Conservation (phyloP, 768 basidiomycete species). For the Lyophyllum shimeji region DNA sequence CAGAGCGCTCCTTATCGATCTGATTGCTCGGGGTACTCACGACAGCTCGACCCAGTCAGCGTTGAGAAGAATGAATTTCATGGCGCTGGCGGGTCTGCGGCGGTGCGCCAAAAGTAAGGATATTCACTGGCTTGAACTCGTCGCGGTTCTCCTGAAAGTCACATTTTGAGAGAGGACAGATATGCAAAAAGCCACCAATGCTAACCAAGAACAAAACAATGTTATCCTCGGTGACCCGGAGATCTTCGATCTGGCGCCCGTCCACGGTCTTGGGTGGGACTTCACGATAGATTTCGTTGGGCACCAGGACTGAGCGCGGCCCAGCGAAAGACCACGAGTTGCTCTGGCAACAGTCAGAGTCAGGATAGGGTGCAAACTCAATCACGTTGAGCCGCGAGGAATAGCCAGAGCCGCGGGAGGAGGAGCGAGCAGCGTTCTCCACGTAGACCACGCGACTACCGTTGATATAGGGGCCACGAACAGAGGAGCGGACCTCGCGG, state of each 20-base stretch:
- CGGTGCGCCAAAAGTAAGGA: constrained; percentile 46
- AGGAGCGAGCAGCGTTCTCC: constrained; percentile 31
- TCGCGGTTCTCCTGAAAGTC: constrained; percentile 35
- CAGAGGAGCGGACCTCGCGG: constrained; percentile 35
- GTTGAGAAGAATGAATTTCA: constrained; percentile 21
- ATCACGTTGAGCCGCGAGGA: constrained; percentile 36
- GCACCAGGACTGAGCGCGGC: constrained; percentile 36
- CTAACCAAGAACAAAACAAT: constrained; percentile 56
- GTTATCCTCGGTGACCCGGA: constrained; percentile 61
- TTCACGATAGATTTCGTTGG: constrained; percentile 41
- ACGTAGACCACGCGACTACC: constrained; percentile 49
- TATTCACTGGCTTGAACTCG: constrained; percentile 39
- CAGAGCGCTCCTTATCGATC: not conserved
- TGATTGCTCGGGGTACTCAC: not conserved
- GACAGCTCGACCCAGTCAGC: not conserved
- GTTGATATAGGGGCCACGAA: constrained; percentile 41
- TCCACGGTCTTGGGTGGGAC: constrained; percentile 45
- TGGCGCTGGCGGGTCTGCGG: constrained; percentile 25
- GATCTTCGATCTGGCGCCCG: constrained; percentile 45
- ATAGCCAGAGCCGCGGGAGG: constrained; percentile 16
- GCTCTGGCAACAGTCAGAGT: constrained; percentile 26
- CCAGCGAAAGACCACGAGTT: constrained; percentile 43
- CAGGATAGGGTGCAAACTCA: constrained; percentile 44
- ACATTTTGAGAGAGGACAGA: not conserved
- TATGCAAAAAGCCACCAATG: constrained; percentile 5